Evolutionary conservation across 768 basidiomycete genomes (phyloP).

Genomic region (Botryobasidium botryosum): DNA sequence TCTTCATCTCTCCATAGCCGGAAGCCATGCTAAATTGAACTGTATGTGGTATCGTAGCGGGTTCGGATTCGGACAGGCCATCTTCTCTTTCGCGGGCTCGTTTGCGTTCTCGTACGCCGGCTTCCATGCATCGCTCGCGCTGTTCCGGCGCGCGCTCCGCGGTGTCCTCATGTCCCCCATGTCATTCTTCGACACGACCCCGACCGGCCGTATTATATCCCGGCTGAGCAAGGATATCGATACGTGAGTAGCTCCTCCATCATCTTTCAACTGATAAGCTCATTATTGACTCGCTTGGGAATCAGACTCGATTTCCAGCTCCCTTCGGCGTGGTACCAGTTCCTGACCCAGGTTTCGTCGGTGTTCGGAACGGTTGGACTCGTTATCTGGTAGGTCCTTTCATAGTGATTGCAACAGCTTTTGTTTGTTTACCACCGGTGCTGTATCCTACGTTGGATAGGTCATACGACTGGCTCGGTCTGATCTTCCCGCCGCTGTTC

Average conservation of each 20-base stretch:
- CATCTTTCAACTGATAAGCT: constrained; percentile 17
- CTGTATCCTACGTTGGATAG: neutral
- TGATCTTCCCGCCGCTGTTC: constrained; percentile 5
- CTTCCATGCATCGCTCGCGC: constrained; percentile 23
- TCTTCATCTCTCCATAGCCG: constrained; percentile 30
- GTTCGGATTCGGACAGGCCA: constrained; percentile 13
- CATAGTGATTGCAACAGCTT: neutral
- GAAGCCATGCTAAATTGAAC: constrained; percentile 16
- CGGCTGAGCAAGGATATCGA: constrained; percentile 47
- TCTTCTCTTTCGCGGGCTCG: constrained; percentile 8
- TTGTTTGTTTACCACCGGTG: neutral
- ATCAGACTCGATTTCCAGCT: constrained; percentile 20
- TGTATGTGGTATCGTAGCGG: neutral
- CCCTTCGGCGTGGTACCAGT: constrained; percentile 24
- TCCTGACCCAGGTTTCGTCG: too few relatives aligned
- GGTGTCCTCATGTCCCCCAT: constrained; percentile 42
- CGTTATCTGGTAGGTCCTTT: neutral
- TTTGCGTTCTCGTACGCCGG: constrained; percentile 19
- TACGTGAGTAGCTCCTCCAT: constrained; percentile 34
- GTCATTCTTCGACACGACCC: constrained; percentile 57
- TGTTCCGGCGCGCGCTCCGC: constrained; percentile 39
- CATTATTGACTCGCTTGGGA: constrained; percentile 8
- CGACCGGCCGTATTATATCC: constrained; percentile 36
- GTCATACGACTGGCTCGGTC: constrained; percentile 14
- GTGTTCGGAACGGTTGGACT: constrained; percentile 36